Percentiles rank a stretch among this genome's conserved stretches.
Evolutionary conservation across 2,329 filamentous ascomycete species (phyloP).

Genomic region (Fusarium algeriense): DNA sequence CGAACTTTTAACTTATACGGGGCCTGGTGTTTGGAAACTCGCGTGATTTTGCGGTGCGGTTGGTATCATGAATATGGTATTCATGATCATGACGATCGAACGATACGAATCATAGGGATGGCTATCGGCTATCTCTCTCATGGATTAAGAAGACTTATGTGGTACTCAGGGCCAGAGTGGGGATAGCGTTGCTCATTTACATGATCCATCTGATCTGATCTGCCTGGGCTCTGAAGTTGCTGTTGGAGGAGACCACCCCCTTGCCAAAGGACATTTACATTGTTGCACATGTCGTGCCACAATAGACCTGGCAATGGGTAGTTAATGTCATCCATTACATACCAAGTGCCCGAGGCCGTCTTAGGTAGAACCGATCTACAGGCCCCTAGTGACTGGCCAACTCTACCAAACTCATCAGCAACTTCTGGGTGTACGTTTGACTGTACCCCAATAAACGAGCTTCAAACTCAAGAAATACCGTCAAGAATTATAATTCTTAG

Average conservation of each 20-base stretch:
- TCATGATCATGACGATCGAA: conserved; percentile 39
- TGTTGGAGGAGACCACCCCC: conserved; percentile 28
- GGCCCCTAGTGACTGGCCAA: background rate
- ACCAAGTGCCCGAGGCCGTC: background rate
- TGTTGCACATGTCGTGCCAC: conserved; percentile 2
- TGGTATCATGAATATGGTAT: conserved; percentile 33
- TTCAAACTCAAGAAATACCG: background rate
- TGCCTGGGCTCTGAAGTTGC: conserved; percentile 5
- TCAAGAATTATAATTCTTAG: background rate
- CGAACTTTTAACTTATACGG: conserved; percentile 31
- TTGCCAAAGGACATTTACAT: background rate
- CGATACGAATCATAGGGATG: conserved; percentile 19
- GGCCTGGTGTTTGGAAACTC: conserved; percentile 43
- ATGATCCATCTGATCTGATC: conserved; percentile 9
- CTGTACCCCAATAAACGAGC: background rate
- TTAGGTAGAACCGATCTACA: background rate
- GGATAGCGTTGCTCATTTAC: conserved; percentile 6
- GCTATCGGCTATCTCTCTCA: conserved; percentile 9
- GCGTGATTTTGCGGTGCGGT: conserved; percentile 24
- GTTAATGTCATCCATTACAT: background rate
- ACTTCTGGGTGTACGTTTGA: background rate
- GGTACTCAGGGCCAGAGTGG: background rate
- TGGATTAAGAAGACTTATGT: background rate
- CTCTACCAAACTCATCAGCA: background rate
- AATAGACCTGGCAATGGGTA: conserved; percentile 12